Conservation (phyloP, 345 rosid genomes). For the Corchorus olitorius region DNA sequence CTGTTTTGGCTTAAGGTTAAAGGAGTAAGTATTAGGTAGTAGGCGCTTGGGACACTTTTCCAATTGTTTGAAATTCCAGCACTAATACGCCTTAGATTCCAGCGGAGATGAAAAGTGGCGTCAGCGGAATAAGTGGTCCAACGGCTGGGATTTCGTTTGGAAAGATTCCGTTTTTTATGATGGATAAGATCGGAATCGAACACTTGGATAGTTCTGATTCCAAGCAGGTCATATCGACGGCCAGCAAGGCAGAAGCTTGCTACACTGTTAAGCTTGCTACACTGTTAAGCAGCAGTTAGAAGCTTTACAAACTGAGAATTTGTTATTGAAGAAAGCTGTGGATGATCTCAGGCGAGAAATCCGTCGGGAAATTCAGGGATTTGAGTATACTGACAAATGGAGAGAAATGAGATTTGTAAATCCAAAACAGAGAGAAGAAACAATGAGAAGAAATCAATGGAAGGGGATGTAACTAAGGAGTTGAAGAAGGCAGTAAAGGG, state of each 20-base stretch:
- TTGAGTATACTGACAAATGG: constrained; percentile 36
- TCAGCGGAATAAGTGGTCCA: constrained; percentile 31
- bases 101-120: constrained; percentile 45
- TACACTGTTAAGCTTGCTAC: constrained; percentile 48
- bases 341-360: constrained; percentile 69
- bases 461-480: constrained; percentile 60
- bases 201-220: constrained; percentile 49
- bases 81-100: too few species aligned
- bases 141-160: constrained; percentile 50
- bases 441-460: constrained; percentile 52
- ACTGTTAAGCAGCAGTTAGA: constrained; percentile 65
- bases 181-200: constrained; percentile 91
- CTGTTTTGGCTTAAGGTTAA: too few species aligned
- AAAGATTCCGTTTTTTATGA: constrained; percentile 73
- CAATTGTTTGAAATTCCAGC: too few species aligned
- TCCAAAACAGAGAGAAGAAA: constrained; percentile 43
- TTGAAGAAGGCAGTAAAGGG: constrained; percentile 69
- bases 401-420: constrained; percentile 39
- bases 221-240: constrained; percentile 21
- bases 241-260: constrained; percentile 39
- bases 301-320: constrained; percentile 65
- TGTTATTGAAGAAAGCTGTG: constrained; percentile 58
- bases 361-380: constrained; percentile 32
- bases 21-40: too few species aligned
- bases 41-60: too few species aligned